Evolutionary conservation across 495 filamentous ascomycete species (phyloP), one percentile per base, ranked within the genome.

Genomic region (Echria macrotheca): DNA sequence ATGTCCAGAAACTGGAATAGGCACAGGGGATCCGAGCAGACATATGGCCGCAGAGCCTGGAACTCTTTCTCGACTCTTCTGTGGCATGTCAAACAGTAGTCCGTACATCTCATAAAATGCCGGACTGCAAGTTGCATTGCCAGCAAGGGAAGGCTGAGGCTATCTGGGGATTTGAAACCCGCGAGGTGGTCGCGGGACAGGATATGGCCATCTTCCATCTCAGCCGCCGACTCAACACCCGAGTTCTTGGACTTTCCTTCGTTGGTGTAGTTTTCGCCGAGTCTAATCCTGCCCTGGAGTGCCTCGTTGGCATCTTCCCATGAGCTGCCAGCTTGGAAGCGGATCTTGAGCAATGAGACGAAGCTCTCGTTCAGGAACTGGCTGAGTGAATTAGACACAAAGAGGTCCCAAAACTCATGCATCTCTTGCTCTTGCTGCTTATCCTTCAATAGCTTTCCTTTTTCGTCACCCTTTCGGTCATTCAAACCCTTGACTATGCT

Each of bases 1-100:
- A 93, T 73, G n/a, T 77, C 75, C 80, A 96, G 86, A 69, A 94
- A 96, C 58, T 97, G 91, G 54, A 89, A 93, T 2, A 95, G 69
- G 59, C 91, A 97, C 6, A 97, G 73, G 3, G 76, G 77, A 15
- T 81, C 79, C 22, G 78, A 81, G 72, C 91, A 97, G 15, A 96
- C 89, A 56, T 93, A 96, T 0, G 91, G 91, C 50, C 89, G 91
- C 35, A 97, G 69, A n/a, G 91, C 85, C 55, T 91, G 87, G 38
- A 95, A 85, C 5, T 80, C 77, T 5, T 74, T 75, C n/a, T 78
- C 61, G 24, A 87, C 73, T 57, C 77, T 85, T 56, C 78, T 77
- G 62, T 95, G 87, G 56, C 91, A 97, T 11, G 90, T 80, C 31
- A 94, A 74, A 61, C 91, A 97, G 61, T 90, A 95, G 31, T 93